Percentiles rank a stretch among this genome's conserved stretches.
phyloP scores from a whole-genome alignment of 352 stramenopile genomes.

The Globisporangium mamillatum region DNA sequence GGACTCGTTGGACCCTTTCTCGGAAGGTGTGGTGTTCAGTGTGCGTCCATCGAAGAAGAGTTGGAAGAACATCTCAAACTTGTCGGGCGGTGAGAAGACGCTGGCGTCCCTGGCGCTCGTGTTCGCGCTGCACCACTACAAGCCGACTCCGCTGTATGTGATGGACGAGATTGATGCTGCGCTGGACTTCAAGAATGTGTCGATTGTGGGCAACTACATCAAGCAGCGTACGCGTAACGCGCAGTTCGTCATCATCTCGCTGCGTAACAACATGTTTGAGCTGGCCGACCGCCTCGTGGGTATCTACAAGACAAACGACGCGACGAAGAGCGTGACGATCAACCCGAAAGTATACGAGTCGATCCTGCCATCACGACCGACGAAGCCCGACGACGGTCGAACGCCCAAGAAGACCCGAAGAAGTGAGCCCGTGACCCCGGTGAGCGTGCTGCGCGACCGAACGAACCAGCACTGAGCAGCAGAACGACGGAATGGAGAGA shows the following conservation, averaged over 20 bases:
- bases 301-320: constrained; percentile 99
- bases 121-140: constrained; percentile 99
- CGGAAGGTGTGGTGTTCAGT: constrained; percentile 98
- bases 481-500: neutral
- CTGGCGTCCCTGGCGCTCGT: constrained; percentile 98
- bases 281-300: constrained; percentile 98
- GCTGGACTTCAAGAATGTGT: constrained; percentile 99
- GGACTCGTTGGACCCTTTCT: constrained; percentile 99
- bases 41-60: constrained; percentile 99
- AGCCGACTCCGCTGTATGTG: constrained; percentile 98
- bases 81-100: constrained; percentile 99
- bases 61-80: constrained; percentile 99
- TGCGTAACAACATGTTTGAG: constrained; percentile 99
- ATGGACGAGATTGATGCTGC: constrained; percentile 96
- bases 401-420: constrained; percentile 19
- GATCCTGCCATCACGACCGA: constrained; percentile 21
- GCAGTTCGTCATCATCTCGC: constrained; percentile 99
- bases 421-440: constrained; percentile 14
- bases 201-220: constrained; percentile 99
- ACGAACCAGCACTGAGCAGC: constrained; percentile 32
- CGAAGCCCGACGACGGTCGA: constrained; percentile 5
- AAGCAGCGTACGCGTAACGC: constrained; percentile 99
- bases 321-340: constrained; percentile 99
- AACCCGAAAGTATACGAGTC: constrained; percentile 91
- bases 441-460: constrained; percentile 31